A percentile compares a stretch with the other conserved stretches of the same genome.
These are phyloP conservation scores for Mucor ambiguus DNA, from an alignment of 371 early-diverging fungal species.

Conservation along the genomic window DNA sequence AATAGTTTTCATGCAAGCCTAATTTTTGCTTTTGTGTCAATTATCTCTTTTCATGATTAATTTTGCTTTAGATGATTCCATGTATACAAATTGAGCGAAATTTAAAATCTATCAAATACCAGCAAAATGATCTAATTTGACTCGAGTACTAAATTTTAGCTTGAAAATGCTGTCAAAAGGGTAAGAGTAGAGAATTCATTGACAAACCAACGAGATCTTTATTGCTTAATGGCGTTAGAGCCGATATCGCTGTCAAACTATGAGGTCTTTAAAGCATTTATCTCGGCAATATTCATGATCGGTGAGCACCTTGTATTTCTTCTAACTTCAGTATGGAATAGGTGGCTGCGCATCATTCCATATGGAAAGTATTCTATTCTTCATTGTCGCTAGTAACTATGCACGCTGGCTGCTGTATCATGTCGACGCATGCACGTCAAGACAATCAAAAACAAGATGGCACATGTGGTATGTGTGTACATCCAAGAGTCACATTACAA, in stretches of 20 bases:
- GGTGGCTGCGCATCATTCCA: too few relatives aligned
- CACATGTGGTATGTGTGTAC: background rate
- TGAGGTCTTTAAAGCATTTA: background rate
- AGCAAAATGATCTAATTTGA: background rate
- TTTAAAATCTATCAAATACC: background rate
- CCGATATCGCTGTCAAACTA: background rate
- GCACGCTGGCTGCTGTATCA: background rate
- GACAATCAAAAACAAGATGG: background rate
- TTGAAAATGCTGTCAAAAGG: background rate
- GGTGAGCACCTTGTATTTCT: background rate
- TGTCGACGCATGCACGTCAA: background rate
- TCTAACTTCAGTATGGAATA: too few relatives aligned
- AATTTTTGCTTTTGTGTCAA: background rate
- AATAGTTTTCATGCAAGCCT: background rate
- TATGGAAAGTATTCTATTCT: too few relatives aligned
- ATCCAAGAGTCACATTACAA: background rate
- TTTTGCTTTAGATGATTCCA: background rate
- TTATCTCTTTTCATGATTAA: too few relatives aligned
- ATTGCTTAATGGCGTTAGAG: background rate
- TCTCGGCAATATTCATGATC: slow-evolving; percentile 1
- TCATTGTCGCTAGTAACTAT: background rate
- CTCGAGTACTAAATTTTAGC: background rate
- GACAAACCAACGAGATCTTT: background rate
- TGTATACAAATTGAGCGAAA: background rate
- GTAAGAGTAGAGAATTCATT: background rate